Evolutionary conservation across 306 rosid genomes (phyloP), one percentile per base, ranked within the genome.

Genomic region (Quercus agrifolia): DNA sequence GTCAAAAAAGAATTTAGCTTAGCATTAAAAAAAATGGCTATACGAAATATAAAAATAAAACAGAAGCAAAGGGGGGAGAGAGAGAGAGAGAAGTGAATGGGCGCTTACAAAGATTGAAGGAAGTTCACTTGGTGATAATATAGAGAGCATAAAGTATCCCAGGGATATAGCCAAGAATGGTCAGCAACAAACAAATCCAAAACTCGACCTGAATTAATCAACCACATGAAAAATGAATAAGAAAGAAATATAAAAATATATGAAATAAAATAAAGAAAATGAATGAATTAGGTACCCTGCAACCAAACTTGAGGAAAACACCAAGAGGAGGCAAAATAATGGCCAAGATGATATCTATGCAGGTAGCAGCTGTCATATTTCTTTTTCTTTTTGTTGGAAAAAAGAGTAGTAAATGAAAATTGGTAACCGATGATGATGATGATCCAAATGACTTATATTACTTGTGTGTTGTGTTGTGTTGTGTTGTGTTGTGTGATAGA

Each of bases 291-390:
- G 17, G 46, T 41, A 91, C 97, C 17, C 85, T 1, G 89, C 92
- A 87, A 17, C 92, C 98, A 70, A 41, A 93, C 85, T 86, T 93
- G 90, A 93, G 93, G 83, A 93, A 93, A 74, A 93, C 98, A 6
- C 98, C 98, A 6, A 93, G 94, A 73, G 98, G 98, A 52, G 98
- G 98, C 75, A 93, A 81, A 56, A 93, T 23, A 85, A 93, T 90
- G 74, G 98, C 98, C 12, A 93, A 25, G 23, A 93, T 15, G 76
- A 93, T 91, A 76, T 93, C 98, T 25, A 93, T 1, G 84, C 84
- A 93, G 83, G 38, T 91, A 0, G 77, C 77, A n/a, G 51, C 73
- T 86, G 87, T 56, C 91, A 88, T 78, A 8, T 54, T 21, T n/a
- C 5, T 25, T 41, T 35, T 70, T 33, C 8, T 11, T 18, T 61